Conservation (phyloP, 768 basidiomycete genomes). For the Boletus barrowsii region DNA sequence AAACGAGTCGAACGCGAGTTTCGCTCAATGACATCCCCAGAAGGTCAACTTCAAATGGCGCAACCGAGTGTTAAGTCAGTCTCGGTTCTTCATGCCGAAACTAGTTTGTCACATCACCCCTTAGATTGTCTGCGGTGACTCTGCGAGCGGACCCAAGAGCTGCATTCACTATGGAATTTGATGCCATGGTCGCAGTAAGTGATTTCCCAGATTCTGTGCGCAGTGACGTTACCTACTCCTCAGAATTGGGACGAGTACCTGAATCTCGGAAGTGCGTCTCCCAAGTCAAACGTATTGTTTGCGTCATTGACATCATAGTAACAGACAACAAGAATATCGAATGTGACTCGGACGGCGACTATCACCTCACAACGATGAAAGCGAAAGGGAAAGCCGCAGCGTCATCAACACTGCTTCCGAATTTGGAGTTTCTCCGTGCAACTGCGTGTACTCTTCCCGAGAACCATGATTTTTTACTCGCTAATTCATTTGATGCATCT, state of each 20-base stretch:
- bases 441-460: conserved; percentile 68
- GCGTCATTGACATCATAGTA: background rate
- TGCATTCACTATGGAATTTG: conserved; percentile 56
- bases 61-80: conserved; percentile 63
- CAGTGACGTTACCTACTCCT: background rate
- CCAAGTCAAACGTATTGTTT: background rate
- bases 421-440: conserved; percentile 45
- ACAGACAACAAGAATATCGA: conserved; percentile 14
- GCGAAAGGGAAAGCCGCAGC: conserved; percentile 27
- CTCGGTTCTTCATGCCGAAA: background rate
- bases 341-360: conserved; percentile 48
- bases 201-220: background rate
- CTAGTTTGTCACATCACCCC: background rate
- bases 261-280: conserved; percentile 42
- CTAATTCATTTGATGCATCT: conserved; percentile 63
- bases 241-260: conserved; percentile 67
- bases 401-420: conserved; percentile 23
- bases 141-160: conserved; percentile 49
- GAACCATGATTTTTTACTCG: conserved; percentile 63
- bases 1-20: conserved; percentile 77
- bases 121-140: conserved; percentile 50
- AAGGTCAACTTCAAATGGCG: conserved; percentile 65
- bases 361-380: conserved; percentile 38
- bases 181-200: conserved; percentile 61
- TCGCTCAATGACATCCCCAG: conserved; percentile 41